These are phyloP conservation scores for Picea abies DNA, from an alignment of 83 land plant genomes.

Conservation along the genomic window DNA sequence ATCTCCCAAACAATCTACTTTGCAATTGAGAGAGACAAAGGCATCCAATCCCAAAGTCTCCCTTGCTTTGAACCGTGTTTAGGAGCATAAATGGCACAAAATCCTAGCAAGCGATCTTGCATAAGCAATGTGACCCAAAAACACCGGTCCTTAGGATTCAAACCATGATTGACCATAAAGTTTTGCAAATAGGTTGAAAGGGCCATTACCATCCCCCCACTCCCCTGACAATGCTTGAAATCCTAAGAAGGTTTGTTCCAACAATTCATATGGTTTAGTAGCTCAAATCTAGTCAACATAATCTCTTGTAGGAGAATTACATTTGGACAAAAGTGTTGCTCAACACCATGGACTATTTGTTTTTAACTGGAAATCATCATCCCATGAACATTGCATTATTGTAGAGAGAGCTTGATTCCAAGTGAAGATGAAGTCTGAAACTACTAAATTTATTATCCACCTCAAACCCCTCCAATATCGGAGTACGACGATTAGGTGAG, in stretches of 20 bases:
- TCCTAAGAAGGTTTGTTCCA: background rate
- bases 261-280: background rate
- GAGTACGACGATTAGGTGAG: background rate
- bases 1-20: background rate
- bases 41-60: background rate
- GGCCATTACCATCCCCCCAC: background rate
- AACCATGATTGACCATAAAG: background rate
- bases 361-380: background rate
- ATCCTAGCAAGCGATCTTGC: background rate
- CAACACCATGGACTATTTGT: background rate
- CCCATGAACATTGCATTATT: background rate
- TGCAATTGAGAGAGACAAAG: background rate
- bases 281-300: background rate
- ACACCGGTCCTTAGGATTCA: background rate
- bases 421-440: background rate
- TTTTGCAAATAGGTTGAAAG: background rate
- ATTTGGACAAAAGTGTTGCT: background rate
- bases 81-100: background rate
- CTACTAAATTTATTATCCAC: background rate
- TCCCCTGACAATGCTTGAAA: background rate
- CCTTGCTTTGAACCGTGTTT: background rate
- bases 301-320: background rate
- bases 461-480: background rate
- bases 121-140: background rate
- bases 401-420: background rate